Base-by-base conservation (phyloP, 192 early-diverging fungal species). In the Powellomyces hirtus region DNA sequence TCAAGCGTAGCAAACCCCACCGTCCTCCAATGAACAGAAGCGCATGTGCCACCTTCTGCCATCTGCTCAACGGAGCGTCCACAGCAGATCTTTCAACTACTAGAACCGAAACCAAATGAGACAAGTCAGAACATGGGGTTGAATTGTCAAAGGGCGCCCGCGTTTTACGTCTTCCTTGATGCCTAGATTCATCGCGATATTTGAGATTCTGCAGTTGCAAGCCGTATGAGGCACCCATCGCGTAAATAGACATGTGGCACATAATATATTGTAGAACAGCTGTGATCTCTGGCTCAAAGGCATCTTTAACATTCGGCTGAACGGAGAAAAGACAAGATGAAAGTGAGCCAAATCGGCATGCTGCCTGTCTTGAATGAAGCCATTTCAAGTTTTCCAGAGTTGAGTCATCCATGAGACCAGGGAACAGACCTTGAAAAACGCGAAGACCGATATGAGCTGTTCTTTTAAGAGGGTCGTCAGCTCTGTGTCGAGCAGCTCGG, bases 151-250 rank as follows among this genome's bases (percentile, higher is more conserved):
- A n/a, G n/a, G n/a, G n/a, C n/a, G 40, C 31, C 31, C 50, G 0
- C 0, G 11, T 73, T 81, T 72, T 77, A 90, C 88, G 71, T 53
- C 68, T 68, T 56, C 88, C 85, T 20, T 66, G 59, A 58, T 88
- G 89, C 29, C 75, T 66, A 26, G 64, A 62, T 57, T 91, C 89
- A 68, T 92, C 88, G 36, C 90, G 72, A 66, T 92, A 96, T 37
- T 81, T 84, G 29, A 96, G 76, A 72, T 96, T 96, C 68, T 94
- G 91, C 66, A 96, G 79, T 61, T 86, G 83, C 4, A 88, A 81
- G 14, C 92, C 92, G 68, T 94, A 94, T 5, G 91, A 88, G 1
- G 94, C 90, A 0, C 87, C 85, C 60, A 74, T 68, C 11, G 82
- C 71, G 63, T 88, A 92, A 30, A 91, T 82, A 1, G 91, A 90